These are phyloP conservation scores for Lodderomyces jiufengensis DNA, from an alignment of 1,139 yeast species.

Conservation along the genomic window DNA sequence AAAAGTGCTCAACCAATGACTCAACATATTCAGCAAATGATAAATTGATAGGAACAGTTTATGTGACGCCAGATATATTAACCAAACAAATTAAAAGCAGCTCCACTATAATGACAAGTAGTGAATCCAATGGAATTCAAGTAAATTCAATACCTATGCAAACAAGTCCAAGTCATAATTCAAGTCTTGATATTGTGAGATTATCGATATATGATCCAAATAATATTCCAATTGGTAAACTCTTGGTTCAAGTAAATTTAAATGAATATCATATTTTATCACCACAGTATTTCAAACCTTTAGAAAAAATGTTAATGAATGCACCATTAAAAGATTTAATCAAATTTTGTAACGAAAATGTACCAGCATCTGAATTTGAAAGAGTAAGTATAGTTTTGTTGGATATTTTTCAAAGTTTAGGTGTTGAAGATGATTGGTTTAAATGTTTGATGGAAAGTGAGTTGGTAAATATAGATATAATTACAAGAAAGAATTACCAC, in stretches of 20 bases:
- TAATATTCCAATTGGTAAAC: constrained; percentile 52
- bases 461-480: constrained; percentile 45
- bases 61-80: constrained; percentile 53
- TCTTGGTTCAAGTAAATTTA: constrained; percentile 52
- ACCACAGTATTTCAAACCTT: constrained; percentile 51
- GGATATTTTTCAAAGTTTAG: constrained; percentile 64
- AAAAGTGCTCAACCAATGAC: constrained; percentile 28
- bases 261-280: constrained; percentile 61
- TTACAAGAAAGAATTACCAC: constrained; percentile 39
- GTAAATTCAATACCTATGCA: constrained; percentile 15
- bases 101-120: constrained; percentile 34
- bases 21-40: constrained; percentile 27
- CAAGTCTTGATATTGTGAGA: constrained; percentile 37
- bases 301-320: constrained; percentile 56
- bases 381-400: constrained; percentile 51
- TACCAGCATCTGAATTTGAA: constrained; percentile 49
- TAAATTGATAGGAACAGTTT: constrained; percentile 51
- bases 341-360: constrained; percentile 41
- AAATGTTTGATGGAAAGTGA: constrained; percentile 65
- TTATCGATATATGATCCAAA: constrained; percentile 40
- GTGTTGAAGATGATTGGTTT: constrained; percentile 67
- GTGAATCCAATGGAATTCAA: constrained; percentile 25
- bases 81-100: constrained; percentile 31
- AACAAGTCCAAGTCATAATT: constrained; percentile 4
- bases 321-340: constrained; percentile 51